Percentiles rank a stretch among this genome's conserved stretches.
These are phyloP conservation scores for Neonectria magnoliae DNA, from an alignment of 2,329 filamentous ascomycete genomes.

Conservation along the genomic window DNA sequence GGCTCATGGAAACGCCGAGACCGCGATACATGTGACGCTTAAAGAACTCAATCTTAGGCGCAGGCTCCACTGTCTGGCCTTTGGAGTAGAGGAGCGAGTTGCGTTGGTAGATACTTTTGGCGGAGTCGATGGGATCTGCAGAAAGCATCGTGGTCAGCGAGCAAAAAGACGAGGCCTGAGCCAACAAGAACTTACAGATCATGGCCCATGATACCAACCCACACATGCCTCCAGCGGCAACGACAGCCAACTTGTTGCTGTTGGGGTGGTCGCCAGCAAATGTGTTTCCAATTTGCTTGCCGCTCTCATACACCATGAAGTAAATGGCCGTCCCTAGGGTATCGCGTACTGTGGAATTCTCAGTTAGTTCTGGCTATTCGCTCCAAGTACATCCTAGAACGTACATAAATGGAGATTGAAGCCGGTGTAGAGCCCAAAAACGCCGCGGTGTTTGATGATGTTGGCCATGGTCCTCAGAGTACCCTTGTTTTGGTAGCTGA, in stretches of 20 bases:
- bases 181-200: constrained; percentile 63
- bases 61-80: constrained; percentile 70
- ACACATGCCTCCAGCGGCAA: constrained; percentile 81
- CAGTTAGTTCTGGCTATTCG: constrained; percentile 20
- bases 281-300: constrained; percentile 83
- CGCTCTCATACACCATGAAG: constrained; percentile 89
- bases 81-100: constrained; percentile 77
- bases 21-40: constrained; percentile 83
- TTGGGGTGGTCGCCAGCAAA: constrained; percentile 75
- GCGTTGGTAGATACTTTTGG: constrained; percentile 86
- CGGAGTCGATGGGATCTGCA: constrained; percentile 77
- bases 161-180: not conserved
- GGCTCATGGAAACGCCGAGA: constrained; percentile 82
- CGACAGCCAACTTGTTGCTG: constrained; percentile 82
- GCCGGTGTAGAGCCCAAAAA: constrained; percentile 80
- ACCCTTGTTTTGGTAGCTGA: constrained; percentile 81
- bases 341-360: constrained; percentile 71
- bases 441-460: constrained; percentile 78
- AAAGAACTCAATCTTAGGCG: constrained; percentile 82
- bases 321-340: constrained; percentile 86
- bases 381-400: constrained; percentile 44
- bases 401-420: constrained; percentile 81
- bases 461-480: constrained; percentile 80
- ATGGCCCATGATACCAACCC: constrained; percentile 85
- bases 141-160: constrained; percentile 20